phyloP scores from a whole-genome alignment of 2,329 filamentous ascomycete species.

The Diaporthe ampelina region DNA sequence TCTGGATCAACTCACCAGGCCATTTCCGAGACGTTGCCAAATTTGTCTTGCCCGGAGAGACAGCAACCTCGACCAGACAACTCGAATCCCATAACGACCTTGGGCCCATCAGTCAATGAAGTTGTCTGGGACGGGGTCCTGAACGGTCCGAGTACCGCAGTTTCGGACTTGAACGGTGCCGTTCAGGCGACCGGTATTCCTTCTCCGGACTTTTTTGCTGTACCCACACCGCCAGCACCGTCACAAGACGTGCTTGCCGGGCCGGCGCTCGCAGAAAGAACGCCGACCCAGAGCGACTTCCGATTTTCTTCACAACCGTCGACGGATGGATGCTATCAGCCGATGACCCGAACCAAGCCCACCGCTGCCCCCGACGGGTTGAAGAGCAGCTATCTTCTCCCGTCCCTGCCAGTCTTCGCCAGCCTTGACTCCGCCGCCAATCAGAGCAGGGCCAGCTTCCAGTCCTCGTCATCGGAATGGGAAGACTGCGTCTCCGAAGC shows the following conservation, averaged over 20 bases:
- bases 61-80: not conserved
- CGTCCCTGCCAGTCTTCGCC: slow-evolving; percentile 25
- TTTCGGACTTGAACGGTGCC: not conserved
- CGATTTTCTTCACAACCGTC: not conserved
- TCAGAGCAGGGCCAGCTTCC: slow-evolving; percentile 25
- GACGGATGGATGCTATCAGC: not conserved
- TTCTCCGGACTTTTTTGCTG: not conserved
- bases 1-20: not conserved
- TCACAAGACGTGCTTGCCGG: not conserved
- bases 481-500: slow-evolving; percentile 42
- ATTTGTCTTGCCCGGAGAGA: not conserved
- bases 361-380: not conserved
- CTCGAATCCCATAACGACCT: not conserved
- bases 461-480: slow-evolving; percentile 42
- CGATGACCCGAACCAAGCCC: not conserved
- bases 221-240: not conserved
- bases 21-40: not conserved
- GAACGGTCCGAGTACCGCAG: not conserved
- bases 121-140: not conserved
- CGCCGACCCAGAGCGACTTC: slow-evolving; percentile 11
- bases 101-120: slow-evolving; percentile 1
- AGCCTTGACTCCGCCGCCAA: not conserved
- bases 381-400: slow-evolving; percentile 5
- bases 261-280: not conserved
- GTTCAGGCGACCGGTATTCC: too few relatives aligned